A percentile compares a stretch with the other conserved stretches of the same genome.
Evolutionary conservation across 495 filamentous ascomycete genomes (phyloP).

Genomic region (Aspergillus cavernicola): DNA sequence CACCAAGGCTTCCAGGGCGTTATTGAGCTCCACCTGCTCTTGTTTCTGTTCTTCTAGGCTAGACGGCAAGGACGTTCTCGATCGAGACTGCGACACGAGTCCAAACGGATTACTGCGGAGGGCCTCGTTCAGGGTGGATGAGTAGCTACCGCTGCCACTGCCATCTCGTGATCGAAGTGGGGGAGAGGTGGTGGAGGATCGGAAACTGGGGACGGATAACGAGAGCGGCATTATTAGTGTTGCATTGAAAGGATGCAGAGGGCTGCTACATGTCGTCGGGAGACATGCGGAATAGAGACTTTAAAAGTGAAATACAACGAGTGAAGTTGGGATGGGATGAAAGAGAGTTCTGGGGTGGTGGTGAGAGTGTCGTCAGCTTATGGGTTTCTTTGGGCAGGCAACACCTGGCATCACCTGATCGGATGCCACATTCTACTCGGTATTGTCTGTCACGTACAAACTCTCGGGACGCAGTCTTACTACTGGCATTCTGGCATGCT

Average conservation of each 20-base stretch:
- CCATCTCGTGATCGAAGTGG: constrained; percentile 17
- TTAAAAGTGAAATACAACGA: neutral
- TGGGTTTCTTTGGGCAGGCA: neutral
- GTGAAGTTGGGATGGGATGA: neutral
- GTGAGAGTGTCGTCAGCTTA: neutral
- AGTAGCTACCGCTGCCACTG: constrained; percentile 23
- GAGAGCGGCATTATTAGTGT: constrained; percentile 41
- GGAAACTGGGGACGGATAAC: constrained; percentile 38
- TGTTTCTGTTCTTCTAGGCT: constrained; percentile 28
- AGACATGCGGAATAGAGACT: neutral
- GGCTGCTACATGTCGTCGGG: constrained; percentile 35
- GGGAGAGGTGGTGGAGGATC: constrained; percentile 32
- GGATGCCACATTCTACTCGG: neutral
- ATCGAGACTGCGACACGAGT: constrained; percentile 30
- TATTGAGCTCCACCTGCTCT: constrained; percentile 68
- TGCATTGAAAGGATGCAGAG: neutral
- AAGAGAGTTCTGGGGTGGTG: neutral
- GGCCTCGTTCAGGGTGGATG: constrained; percentile 38
- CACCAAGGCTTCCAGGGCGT: constrained; percentile 64
- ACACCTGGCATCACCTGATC: neutral
- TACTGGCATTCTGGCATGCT: no score
- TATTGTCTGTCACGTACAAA: neutral
- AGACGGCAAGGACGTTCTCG: constrained; percentile 11
- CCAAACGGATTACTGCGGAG: constrained; percentile 46
- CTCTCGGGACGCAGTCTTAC: no score